These are phyloP conservation scores for Purpureocillium takamizusanense DNA, from an alignment of 2,329 filamentous ascomycete genomes.

Conservation along the genomic window DNA sequence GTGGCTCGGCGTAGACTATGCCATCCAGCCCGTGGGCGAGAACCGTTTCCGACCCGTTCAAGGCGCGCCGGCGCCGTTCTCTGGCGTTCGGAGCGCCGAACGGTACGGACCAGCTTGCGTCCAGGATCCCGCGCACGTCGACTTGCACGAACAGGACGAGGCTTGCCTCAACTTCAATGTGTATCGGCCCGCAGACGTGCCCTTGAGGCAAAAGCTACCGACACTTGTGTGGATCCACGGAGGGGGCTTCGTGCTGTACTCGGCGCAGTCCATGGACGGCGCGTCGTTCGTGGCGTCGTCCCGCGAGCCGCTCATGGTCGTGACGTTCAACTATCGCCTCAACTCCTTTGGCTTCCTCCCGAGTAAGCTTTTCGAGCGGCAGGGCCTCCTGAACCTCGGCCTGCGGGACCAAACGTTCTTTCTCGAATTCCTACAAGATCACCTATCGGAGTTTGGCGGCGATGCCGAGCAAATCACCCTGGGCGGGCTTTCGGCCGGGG, in stretches of 20 bases:
- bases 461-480: too few relatives aligned
- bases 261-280: slow-evolving; percentile 2
- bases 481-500: too few relatives aligned
- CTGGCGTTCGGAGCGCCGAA: background rate
- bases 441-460: too few relatives aligned
- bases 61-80: too few relatives aligned
- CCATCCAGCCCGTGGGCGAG: too few relatives aligned
- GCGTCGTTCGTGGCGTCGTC: slow-evolving; percentile 1
- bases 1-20: too few relatives aligned
- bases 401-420: too few relatives aligned
- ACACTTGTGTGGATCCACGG: slow-evolving; percentile 6
- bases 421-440: too few relatives aligned
- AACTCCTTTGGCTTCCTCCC: slow-evolving; percentile 1
- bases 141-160: background rate
- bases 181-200: slow-evolving; percentile 1
- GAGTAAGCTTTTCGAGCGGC: too few relatives aligned
- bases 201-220: background rate
- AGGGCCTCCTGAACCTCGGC: too few relatives aligned
- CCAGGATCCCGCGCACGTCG: background rate
- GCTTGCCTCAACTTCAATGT: slow-evolving; percentile 5
- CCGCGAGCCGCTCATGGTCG: slow-evolving; percentile 2
- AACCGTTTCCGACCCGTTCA: background rate
- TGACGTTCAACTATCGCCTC: slow-evolving; percentile 4
- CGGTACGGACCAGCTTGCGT: background rate
- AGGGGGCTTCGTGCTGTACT: slow-evolving; percentile 3